Evolutionary conservation across 352 stramenopile species (phyloP), one percentile per base, ranked within the genome.

Genomic region (Pythium periplocum): DNA sequence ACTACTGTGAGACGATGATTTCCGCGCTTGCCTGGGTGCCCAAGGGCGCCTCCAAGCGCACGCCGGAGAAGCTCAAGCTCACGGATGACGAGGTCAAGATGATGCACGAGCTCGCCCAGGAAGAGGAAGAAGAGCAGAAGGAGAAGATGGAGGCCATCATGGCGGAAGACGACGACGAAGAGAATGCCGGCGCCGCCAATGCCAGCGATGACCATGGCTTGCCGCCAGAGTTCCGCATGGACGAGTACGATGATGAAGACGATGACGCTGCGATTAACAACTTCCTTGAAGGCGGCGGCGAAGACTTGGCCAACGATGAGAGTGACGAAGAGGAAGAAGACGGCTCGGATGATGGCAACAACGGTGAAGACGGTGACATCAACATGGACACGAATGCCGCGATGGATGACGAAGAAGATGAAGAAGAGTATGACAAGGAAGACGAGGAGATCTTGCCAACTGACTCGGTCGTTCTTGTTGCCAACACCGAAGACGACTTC

Each of bases 401-500:
- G 31, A 55, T 78, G 1, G 68, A 86, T 3, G 68, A 88, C 5
- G 64, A 90, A 37, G 73, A 90, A 4, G 73, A 93, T 6, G 81
- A 91, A 26, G 49, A 82, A 45, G 73, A 85, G 5, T 72, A 86
- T 50, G 83, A 95, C 68, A 80, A 90, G 44, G 89, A 98, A 17
- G 97, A 99, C 70, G 75, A 98, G 39, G 88, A 95, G 64, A 93
- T 99, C 60, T 80, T 85, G 31, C 69, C 93, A 4, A 95, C 80
- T 2, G 97, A 99, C 82, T 81, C 88, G 10, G 83, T 99, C 31
- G 70, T 99, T 52, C 75, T 99, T 10, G 88, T 98, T 6, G 96
- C 96, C 48, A 98, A 96, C 66, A 99, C 97, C 10, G 96, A 99
- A 61, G 96, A 98, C 50, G 97, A 99, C 66, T 98, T 98, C 68